Base-by-base conservation (phyloP, 257 asterid genomes). In the Solanum virginianum region DNA sequence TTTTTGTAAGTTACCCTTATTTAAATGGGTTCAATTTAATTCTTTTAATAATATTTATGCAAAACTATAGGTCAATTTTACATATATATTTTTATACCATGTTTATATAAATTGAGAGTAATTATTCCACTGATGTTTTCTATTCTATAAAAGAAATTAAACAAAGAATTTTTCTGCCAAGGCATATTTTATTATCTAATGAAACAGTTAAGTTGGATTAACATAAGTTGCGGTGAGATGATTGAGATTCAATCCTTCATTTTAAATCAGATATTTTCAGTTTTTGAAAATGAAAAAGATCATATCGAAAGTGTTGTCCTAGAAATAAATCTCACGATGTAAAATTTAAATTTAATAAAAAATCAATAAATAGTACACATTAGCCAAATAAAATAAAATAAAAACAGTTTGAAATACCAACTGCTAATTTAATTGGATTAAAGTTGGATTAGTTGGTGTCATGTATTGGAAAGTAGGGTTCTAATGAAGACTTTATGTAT, bases 391-490 rank as follows among this genome's bases (percentile, higher is more conserved):
- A 8, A 0, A 8, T 8, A 20, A 59, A 56, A 54, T 0, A 59
- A 9, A 8, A 45, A 45, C 10, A 45, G 11, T 45, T 59, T 59
- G 26, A 59, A 51, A 51, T 29, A 77, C 47, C 82, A 77, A 51
- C 82, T 51, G 24, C 82, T 26, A 51, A 26, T 15, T 77, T 77
- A 51, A 77, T 77, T 77, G 82, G 63, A 51, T 26, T 13, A 77
- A 77, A 77, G 47, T 77, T 9, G 82, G 82, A 26, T 77, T 77
- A 77, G 82, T 77, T 77, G 82, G 82, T 51, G 5, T 51, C 82
- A 77, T 51, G 82, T 77, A 77, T 47, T 75, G 60, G 81, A 22
- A 22, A 56, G 22, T 77, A 24, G n/a, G 24, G 63, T 77, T 77
- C 53, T 77, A 29, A 26, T 26, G 63, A 75, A 55, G 82, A 75